Conservation (phyloP, 805 yeast genomes). For the Saccharomycopsis synnaedendra region DNA sequence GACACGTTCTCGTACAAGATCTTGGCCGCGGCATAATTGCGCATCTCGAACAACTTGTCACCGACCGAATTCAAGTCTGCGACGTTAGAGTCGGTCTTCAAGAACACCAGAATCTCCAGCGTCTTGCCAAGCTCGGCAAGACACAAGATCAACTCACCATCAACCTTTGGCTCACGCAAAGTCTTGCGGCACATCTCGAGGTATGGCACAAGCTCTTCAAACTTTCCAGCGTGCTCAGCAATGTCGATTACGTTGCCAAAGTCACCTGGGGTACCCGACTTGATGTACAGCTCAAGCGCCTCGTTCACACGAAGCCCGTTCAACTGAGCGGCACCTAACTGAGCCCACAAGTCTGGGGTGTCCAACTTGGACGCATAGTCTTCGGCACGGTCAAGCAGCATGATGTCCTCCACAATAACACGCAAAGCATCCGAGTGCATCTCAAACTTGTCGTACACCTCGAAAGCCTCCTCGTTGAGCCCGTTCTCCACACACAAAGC, state of each 20-base stretch:
- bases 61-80: slow-evolving; percentile 91
- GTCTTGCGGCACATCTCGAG: slow-evolving; percentile 86
- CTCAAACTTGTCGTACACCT: slow-evolving; percentile 79
- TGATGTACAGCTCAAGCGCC: slow-evolving; percentile 83
- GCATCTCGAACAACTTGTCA: slow-evolving; percentile 72
- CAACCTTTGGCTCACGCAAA: slow-evolving; percentile 83
- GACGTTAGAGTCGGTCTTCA: slow-evolving; percentile 69
- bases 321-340: slow-evolving; percentile 90
- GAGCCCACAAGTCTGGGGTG: slow-evolving; percentile 83
- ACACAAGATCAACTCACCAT: slow-evolving; percentile 81
- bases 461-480: slow-evolving; percentile 87
- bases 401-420: slow-evolving; percentile 83
- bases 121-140: slow-evolving; percentile 72
- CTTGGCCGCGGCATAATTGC: slow-evolving; percentile 89
- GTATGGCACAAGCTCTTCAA: slow-evolving; percentile 81
- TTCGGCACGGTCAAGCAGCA: slow-evolving; percentile 93
- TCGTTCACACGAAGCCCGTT: slow-evolving; percentile 88
- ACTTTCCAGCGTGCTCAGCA: slow-evolving; percentile 92
- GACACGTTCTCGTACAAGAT: slow-evolving; percentile 75
- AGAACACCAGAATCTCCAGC: slow-evolving; percentile 73
- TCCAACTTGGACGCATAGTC: slow-evolving; percentile 86
- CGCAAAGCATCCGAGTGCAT: slow-evolving; percentile 69
- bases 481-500: slow-evolving; percentile 83
- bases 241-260: slow-evolving; percentile 87
- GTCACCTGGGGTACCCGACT: slow-evolving; percentile 85